Conservation (phyloP, 176 grass and related monocot genomes). For the Carex myosuroides region DNA sequence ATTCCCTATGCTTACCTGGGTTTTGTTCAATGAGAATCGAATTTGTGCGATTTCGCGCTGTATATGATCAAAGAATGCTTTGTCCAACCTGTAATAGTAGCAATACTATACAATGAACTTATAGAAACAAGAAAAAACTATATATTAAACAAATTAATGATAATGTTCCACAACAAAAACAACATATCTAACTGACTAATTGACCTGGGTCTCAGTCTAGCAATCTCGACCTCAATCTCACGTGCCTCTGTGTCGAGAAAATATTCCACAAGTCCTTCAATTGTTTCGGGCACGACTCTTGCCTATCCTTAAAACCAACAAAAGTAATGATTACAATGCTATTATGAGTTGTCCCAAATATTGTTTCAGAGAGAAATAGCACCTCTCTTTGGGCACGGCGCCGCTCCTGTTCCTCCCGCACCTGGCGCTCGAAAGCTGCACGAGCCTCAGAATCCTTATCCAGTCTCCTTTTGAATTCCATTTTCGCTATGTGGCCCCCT, state of each 20-base stretch:
- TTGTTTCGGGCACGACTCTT: slow-evolving; percentile 66
- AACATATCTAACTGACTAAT: background rate
- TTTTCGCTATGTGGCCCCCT: slow-evolving; percentile 59
- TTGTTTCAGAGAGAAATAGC: background rate
- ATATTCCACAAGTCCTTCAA: slow-evolving; percentile 70
- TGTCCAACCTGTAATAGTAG: slow-evolving; percentile 34
- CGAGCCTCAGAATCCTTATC: slow-evolving; percentile 60
- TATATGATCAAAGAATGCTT: slow-evolving; percentile 72
- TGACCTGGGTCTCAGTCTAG: slow-evolving; percentile 47
- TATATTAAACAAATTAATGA: background rate
- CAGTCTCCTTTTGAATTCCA: slow-evolving; percentile 66
- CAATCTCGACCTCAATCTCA: slow-evolving; percentile 88
- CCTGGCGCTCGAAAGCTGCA: slow-evolving; percentile 54
- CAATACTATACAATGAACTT: background rate
- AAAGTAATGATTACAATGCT: background rate
- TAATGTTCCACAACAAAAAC: background rate
- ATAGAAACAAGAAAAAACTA: background rate
- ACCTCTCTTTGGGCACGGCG: slow-evolving; percentile 64
- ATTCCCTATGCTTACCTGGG: slow-evolving; percentile 27
- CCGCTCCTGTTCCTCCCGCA: slow-evolving; percentile 65
- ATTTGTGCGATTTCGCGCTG: slow-evolving; percentile 58
- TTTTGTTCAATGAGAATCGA: slow-evolving; percentile 64
- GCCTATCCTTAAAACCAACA: slow-evolving; percentile 20
- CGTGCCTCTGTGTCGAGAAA: slow-evolving; percentile 90
- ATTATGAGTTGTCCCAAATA: background rate